Evolutionary conservation across 2,329 filamentous ascomycete species (phyloP).

Genomic region (Fusarium nygamai): DNA sequence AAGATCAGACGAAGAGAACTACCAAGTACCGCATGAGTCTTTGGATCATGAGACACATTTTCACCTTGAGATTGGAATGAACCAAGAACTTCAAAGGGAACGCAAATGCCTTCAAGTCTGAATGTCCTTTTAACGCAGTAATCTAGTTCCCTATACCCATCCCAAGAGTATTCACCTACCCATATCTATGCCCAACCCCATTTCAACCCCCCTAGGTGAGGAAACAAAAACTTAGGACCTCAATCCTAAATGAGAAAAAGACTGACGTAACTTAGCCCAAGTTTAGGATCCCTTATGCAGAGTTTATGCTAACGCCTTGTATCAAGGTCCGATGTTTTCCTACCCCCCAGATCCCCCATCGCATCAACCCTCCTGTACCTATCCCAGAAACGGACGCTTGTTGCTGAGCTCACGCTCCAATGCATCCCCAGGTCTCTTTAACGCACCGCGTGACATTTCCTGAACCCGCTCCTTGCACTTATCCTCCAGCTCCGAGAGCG

Average conservation of each 20-base stretch:
- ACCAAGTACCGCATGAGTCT: fast-evolving
- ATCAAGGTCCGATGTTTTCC: fast-evolving
- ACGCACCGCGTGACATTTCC: fast-evolving
- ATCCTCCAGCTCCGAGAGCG: background rate
- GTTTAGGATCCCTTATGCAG: no score
- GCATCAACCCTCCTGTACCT: background rate
- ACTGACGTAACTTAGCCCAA: fast-evolving
- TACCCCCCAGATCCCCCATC: fast-evolving
- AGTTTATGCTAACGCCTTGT: no score
- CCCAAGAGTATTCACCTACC: background rate
- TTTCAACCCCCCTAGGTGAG: fast-evolving
- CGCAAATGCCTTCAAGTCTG: fast-evolving
- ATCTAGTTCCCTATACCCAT: background rate
- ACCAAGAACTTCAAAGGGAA: fast-evolving
- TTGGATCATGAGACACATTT: fast-evolving
- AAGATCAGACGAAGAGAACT: fast-evolving
- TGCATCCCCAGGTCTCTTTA: background rate
- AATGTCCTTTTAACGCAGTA: no score
- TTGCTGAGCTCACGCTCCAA: background rate
- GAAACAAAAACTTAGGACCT: fast-evolving
- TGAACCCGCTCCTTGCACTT: fast-evolving
- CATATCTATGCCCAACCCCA: fast-evolving
- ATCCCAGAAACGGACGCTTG: background rate
- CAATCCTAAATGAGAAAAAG: background rate
- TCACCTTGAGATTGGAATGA: no score